These are phyloP conservation scores for Aspergillus sp. DNA, from an alignment of 2,329 filamentous ascomycete species.

Conservation along the genomic window DNA sequence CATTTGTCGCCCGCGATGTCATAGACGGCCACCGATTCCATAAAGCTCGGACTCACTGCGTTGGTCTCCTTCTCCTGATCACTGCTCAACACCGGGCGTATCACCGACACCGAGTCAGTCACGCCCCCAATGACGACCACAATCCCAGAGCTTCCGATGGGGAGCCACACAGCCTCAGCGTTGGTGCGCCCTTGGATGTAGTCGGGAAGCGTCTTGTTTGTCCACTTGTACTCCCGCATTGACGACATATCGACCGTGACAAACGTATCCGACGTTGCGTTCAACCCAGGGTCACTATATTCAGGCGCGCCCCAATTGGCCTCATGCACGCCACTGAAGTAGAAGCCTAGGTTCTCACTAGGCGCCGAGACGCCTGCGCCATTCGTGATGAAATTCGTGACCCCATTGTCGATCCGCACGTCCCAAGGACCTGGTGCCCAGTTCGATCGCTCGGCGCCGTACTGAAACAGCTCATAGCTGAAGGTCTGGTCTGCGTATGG, in stretches of 20 bases:
- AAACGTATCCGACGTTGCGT: constrained; percentile 53
- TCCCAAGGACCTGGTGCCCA: constrained; percentile 48
- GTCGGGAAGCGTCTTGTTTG: constrained; percentile 54
- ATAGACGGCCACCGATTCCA: constrained; percentile 38
- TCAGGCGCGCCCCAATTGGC: constrained; percentile 51
- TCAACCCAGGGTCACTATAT: constrained; percentile 27
- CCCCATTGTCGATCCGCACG: constrained; percentile 40
- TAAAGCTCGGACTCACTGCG: constrained; percentile 31
- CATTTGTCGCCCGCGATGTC: constrained; percentile 31
- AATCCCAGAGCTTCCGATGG: constrained; percentile 36
- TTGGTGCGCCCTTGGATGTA: constrained; percentile 57
- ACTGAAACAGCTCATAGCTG: constrained; percentile 54
- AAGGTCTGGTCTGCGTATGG: constrained; percentile 5
- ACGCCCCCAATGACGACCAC: constrained; percentile 42
- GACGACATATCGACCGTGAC: constrained; percentile 61
- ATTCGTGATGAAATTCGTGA: constrained; percentile 64
- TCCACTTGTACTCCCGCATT: constrained; percentile 55
- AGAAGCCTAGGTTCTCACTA: constrained; percentile 70
- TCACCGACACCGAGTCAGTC: constrained; percentile 23
- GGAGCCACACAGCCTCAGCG: constrained; percentile 64
- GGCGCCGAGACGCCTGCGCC: constrained; percentile 65
- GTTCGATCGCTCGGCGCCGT: constrained; percentile 45
- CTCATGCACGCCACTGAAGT: constrained; percentile 64
- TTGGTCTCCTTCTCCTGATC: constrained; percentile 16
- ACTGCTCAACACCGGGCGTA: constrained; percentile 2